phyloP scores from a whole-genome alignment of 139 green algal species.

The Coccomyxa sp. region DNA sequence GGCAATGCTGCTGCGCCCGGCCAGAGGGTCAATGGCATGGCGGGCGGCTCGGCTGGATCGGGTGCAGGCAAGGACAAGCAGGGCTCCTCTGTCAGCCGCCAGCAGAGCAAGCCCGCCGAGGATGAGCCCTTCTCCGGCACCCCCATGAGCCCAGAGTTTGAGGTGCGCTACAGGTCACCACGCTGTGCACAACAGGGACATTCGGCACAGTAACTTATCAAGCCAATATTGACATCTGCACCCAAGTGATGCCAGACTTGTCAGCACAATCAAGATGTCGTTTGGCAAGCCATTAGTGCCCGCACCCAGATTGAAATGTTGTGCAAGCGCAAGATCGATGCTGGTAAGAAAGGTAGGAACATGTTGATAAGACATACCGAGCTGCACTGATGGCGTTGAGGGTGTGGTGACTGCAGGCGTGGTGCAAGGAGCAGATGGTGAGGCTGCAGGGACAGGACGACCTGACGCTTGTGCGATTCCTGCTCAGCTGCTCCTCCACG shows the following conservation, averaged over 20 bases:
- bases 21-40: neutral
- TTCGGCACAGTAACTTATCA: no score
- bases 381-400: no score
- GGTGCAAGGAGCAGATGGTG: constrained; percentile 59
- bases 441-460: constrained; percentile 52
- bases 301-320: no score
- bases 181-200: neutral
- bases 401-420: constrained; percentile 5
- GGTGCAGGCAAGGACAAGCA: no score
- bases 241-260: no score
- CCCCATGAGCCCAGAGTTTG: constrained; percentile 14
- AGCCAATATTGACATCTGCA: no score
- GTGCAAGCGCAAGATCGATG: no score
- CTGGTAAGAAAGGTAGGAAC: no score
- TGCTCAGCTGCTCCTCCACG: constrained; percentile 56
- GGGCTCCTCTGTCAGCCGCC: neutral
- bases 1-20: neutral
- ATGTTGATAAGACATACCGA: no score
- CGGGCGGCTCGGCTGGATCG: no score
- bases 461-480: constrained; percentile 44
- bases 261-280: no score
- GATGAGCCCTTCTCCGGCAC: neutral
- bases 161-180: neutral
- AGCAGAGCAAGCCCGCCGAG: constrained; percentile 5
- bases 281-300: no score